Conservation (phyloP, 1,284 basidiomycete species). For the Peniophora sp. region DNA sequence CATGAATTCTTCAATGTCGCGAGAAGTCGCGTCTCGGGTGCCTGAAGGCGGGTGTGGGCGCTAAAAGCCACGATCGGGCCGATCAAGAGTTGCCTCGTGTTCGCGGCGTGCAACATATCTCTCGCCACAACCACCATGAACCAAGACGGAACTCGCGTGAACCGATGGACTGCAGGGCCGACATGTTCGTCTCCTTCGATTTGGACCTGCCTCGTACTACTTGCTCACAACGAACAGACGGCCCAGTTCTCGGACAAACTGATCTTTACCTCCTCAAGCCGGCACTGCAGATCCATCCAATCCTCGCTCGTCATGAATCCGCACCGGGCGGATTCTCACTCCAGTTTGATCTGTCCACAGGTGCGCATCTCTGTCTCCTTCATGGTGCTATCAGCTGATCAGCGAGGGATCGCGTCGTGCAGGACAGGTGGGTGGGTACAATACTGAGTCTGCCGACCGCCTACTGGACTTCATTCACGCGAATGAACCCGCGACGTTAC, state of each 20-base stretch:
- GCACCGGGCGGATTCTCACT: conserved; percentile 50
- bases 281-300: conserved; percentile 62
- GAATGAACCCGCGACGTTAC: conserved; percentile 71
- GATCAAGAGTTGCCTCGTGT: not conserved
- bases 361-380: not conserved
- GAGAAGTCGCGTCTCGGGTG: no score
- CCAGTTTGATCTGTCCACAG: conserved; percentile 57
- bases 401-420: not conserved
- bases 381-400: not conserved
- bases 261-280: conserved; percentile 67
- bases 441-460: conserved; percentile 45
- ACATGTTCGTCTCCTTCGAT: not conserved
- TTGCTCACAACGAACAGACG: conserved; percentile 38
- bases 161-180: not conserved
- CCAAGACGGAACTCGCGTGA: not conserved
- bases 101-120: not conserved
- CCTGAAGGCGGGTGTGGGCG: no score
- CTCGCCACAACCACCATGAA: not conserved
- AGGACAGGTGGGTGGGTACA: conserved; percentile 58
- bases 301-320: conserved; percentile 33
- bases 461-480: conserved; percentile 46
- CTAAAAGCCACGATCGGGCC: no score
- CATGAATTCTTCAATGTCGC: no score
- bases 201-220: no score
- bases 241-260: conserved; percentile 66